A percentile compares a stretch with the other conserved stretches of the same genome.
phyloP scores from a whole-genome alignment of 257 asterid species.

The Solanum chilense region DNA sequence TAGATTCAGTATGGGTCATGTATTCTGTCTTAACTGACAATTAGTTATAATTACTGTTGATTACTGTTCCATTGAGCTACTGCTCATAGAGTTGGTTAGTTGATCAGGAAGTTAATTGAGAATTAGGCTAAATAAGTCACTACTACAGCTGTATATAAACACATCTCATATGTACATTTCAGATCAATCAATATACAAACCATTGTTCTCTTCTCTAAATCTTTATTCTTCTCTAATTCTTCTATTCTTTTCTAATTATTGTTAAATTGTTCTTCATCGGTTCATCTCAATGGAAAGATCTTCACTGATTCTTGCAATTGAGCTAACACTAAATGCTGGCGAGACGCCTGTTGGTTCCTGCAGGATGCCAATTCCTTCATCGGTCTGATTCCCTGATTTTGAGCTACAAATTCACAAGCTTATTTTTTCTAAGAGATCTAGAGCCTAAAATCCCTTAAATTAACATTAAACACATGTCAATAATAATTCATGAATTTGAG shows the following conservation, averaged over 20 bases:
- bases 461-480: neutral
- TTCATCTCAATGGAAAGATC: too few species aligned
- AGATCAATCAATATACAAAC: neutral
- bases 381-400: neutral
- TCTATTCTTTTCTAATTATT: too few species aligned
- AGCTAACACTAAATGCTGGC: neutral
- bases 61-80: too few species aligned
- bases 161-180: neutral
- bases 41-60: too few species aligned
- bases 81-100: neutral
- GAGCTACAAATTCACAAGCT: neutral
- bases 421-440: too few species aligned
- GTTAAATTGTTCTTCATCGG: too few species aligned
- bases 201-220: too few species aligned
- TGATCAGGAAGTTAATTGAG: neutral
- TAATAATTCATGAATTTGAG: neutral
- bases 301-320: too few species aligned
- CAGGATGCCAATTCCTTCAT: neutral
- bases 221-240: too few species aligned
- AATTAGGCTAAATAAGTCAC: neutral
- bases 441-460: neutral
- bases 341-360: neutral
- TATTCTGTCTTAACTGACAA: too few species aligned
- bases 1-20: neutral
- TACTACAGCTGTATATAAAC: too few species aligned